phyloP scores from a whole-genome alignment of 2,329 filamentous ascomycete genomes.

The Scytalidium lignicola region DNA sequence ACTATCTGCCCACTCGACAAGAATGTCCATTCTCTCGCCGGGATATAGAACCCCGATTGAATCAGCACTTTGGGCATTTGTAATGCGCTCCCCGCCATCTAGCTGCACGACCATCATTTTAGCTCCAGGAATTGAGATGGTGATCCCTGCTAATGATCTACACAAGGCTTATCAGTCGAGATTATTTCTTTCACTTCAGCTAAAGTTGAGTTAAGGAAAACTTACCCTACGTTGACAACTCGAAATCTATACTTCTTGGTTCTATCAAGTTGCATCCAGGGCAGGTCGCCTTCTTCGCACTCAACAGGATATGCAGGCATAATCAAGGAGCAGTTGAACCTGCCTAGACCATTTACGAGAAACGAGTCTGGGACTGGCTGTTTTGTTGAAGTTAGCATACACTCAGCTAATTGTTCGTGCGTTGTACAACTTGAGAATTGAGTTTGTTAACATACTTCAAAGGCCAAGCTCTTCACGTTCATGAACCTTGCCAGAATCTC shows the following conservation, averaged over 20 bases:
- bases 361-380: constrained; percentile 41
- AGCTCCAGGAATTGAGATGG: constrained; percentile 26
- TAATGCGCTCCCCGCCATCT: constrained; percentile 32
- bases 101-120: constrained; percentile 30
- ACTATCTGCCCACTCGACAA: constrained; percentile 13
- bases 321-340: constrained; percentile 37
- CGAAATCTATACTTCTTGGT: constrained; percentile 26
- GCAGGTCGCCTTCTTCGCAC: constrained; percentile 27
- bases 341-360: constrained; percentile 38
- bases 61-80: constrained; percentile 16
- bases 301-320: constrained; percentile 37
- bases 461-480: constrained; percentile 34
- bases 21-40: constrained; percentile 37
- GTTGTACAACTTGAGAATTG: too few relatives aligned
- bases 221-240: constrained; percentile 37
- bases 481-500: constrained; percentile 37
- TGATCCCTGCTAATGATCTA: constrained; percentile 34
- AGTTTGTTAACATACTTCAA: constrained; percentile 26
- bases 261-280: constrained; percentile 22
- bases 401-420: background rate
- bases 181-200: too few relatives aligned
- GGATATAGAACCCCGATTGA: constrained; percentile 28
- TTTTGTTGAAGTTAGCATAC: background rate
- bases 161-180: too few relatives aligned
- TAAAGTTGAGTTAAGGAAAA: constrained; percentile 1